Percentiles rank a stretch among this genome's conserved stretches.
These are phyloP conservation scores for Endothia cerciana DNA, from an alignment of 2,329 filamentous ascomycete genomes.

Conservation along the genomic window DNA sequence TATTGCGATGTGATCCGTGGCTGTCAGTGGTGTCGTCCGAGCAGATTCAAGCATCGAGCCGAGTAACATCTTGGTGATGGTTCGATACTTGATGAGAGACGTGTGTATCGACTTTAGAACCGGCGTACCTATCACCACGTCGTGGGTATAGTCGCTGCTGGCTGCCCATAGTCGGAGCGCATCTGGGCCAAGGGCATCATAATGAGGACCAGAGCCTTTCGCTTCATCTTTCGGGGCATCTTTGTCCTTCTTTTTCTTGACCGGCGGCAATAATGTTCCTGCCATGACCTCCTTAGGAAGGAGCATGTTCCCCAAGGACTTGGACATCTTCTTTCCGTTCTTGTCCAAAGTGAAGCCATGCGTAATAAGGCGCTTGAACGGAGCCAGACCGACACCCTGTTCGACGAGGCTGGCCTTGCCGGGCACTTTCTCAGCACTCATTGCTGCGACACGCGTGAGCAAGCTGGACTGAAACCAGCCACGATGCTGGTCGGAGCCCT, in stretches of 20 bases:
- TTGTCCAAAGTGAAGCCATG: conserved; percentile 94
- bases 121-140: conserved; percentile 79
- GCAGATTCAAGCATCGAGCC: conserved; percentile 69
- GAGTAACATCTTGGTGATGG: conserved; percentile 87
- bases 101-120: conserved; percentile 78
- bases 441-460: conserved; percentile 77
- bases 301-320: conserved; percentile 89
- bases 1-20: conserved; percentile 75
- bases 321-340: conserved; percentile 97
- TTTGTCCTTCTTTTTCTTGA: conserved; percentile 64
- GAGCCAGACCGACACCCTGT: conserved; percentile 53
- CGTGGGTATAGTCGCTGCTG: conserved; percentile 86
- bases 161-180: conserved; percentile 89
- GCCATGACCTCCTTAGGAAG: conserved; percentile 82
- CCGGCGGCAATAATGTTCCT: conserved; percentile 73
- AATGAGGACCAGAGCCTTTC: conserved; percentile 37
- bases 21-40: conserved; percentile 55
- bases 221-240: conserved; percentile 46
- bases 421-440: conserved; percentile 44
- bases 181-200: conserved; percentile 81
- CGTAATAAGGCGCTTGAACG: conserved; percentile 88
- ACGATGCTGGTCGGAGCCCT: conserved; percentile 93
- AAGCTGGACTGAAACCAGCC: conserved; percentile 99
- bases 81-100: conserved; percentile 82
- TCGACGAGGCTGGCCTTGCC: conserved; percentile 35